These are phyloP conservation scores for Dacryopinax primogenitus DNA, from an alignment of 768 basidiomycete species.

Conservation along the genomic window DNA sequence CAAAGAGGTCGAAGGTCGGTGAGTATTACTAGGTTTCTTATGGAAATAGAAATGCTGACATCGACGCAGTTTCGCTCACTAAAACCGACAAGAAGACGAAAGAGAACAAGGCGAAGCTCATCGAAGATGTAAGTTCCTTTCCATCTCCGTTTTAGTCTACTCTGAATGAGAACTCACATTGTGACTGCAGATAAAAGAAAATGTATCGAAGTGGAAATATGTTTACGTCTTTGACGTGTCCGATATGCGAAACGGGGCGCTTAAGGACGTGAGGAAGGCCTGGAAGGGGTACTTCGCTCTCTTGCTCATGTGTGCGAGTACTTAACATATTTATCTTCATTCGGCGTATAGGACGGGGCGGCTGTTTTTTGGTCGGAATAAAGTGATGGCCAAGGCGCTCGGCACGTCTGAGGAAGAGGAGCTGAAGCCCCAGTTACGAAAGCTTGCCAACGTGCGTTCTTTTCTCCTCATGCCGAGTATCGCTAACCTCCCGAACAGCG, in stretches of 20 bases:
- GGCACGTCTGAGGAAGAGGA: conserved; percentile 81
- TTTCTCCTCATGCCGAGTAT: background rate
- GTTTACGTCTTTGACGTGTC: conserved; percentile 94
- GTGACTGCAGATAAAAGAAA: conserved; percentile 53
- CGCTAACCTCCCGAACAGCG: conserved; percentile 36
- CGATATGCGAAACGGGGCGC: conserved; percentile 84
- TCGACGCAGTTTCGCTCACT: conserved; percentile 66
- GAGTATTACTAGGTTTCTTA: conserved; percentile 25
- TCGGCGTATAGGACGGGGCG: conserved; percentile 53
- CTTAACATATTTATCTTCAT: too few relatives aligned
- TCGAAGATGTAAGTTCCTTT: conserved; percentile 50
- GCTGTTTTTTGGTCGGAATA: conserved; percentile 74
- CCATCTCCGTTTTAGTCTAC: background rate
- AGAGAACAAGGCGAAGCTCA: conserved; percentile 74
- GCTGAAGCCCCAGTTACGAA: conserved; percentile 60
- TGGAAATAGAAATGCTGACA: conserved; percentile 15
- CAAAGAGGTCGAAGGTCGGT: conserved; percentile 83
- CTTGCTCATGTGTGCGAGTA: conserved; percentile 13
- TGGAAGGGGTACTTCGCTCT: conserved; percentile 71
- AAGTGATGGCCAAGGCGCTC: conserved; percentile 92
- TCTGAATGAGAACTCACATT: conserved; percentile 12
- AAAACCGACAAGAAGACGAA: conserved; percentile 89
- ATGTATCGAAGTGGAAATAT: conserved; percentile 82
- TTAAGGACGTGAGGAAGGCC: conserved; percentile 82
- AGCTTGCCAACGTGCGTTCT: conserved; percentile 57